Evolutionary conservation across 371 early-diverging fungal species (phyloP).

Genomic region (Circinella umbellata): DNA sequence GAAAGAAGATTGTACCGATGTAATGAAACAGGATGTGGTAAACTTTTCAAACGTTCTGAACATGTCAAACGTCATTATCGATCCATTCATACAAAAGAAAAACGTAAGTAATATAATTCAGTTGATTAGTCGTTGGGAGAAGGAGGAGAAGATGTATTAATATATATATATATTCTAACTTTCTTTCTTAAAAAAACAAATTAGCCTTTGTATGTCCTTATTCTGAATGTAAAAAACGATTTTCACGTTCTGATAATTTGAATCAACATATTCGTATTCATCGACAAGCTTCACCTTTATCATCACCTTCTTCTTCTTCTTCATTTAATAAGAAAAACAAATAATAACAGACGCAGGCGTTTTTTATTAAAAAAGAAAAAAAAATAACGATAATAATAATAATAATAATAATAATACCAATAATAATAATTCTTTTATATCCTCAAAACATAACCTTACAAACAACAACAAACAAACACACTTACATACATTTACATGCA

Average conservation of each 20-base stretch:
- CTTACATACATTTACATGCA: too few species aligned
- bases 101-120: constrained; percentile 22
- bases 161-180: not conserved
- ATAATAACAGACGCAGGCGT: too few species aligned
- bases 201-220: constrained; percentile 51
- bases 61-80: constrained; percentile 80
- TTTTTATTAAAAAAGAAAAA: too few species aligned
- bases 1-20: constrained; percentile 27
- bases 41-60: constrained; percentile 81
- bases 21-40: constrained; percentile 59
- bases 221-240: constrained; percentile 67
- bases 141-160: not conserved
- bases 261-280: constrained; percentile 75
- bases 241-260: constrained; percentile 82
- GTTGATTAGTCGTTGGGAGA: constrained; percentile 23
- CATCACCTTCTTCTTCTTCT: not conserved
- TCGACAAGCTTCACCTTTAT: constrained; percentile 33
- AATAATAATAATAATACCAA: too few species aligned
- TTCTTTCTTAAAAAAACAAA: not conserved
- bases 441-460: too few species aligned
- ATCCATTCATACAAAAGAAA: constrained; percentile 50
- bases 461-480: too few species aligned
- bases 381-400: too few species aligned
- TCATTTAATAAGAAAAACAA: too few species aligned
- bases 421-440: too few species aligned